Conservation (phyloP, 257 asterid genomes). For the Linaria vulgaris region DNA sequence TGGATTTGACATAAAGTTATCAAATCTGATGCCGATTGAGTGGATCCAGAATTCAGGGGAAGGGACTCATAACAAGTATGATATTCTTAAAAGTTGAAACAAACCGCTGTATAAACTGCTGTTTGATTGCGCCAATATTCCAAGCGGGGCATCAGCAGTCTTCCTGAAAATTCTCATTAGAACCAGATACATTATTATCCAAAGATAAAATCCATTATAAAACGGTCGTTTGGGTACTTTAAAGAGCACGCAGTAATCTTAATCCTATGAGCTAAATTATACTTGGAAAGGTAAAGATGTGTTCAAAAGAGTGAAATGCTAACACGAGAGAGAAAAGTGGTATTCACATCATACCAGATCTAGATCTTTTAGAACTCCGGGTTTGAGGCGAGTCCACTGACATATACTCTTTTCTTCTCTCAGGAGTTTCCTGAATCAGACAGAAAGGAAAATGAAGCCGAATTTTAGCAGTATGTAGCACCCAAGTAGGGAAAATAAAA, state of each 20-base stretch:
- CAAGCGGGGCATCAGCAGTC: slow-evolving; percentile 62
- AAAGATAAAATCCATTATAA: slow-evolving; percentile 5
- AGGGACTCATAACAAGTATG: too few relatives aligned
- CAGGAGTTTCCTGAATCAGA: slow-evolving; percentile 39
- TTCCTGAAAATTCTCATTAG: slow-evolving; percentile 46
- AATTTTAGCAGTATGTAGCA: background rate
- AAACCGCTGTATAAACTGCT: slow-evolving; percentile 55
- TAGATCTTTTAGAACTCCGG: slow-evolving; percentile 48
- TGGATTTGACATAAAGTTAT: background rate
- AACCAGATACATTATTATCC: background rate
- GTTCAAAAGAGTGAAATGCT: background rate
- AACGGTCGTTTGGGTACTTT: slow-evolving; percentile 6
- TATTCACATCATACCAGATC: slow-evolving; percentile 54
- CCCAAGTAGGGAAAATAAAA: slow-evolving; percentile 2
- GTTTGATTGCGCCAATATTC: slow-evolving; percentile 78
- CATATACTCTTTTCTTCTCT: slow-evolving; percentile 24
- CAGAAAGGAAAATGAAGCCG: slow-evolving; percentile 21
- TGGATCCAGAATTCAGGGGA: background rate
- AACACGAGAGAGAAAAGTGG: background rate
- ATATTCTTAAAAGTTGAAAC: slow-evolving; percentile 27
- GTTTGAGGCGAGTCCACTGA: slow-evolving; percentile 41
- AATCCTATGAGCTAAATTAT: slow-evolving; percentile 3
- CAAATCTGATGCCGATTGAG: background rate
- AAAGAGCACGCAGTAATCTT: background rate
- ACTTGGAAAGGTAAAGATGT: background rate